Evolutionary conservation across 352 stramenopile genomes (phyloP).

Genomic region (Phytophthora pini): DNA sequence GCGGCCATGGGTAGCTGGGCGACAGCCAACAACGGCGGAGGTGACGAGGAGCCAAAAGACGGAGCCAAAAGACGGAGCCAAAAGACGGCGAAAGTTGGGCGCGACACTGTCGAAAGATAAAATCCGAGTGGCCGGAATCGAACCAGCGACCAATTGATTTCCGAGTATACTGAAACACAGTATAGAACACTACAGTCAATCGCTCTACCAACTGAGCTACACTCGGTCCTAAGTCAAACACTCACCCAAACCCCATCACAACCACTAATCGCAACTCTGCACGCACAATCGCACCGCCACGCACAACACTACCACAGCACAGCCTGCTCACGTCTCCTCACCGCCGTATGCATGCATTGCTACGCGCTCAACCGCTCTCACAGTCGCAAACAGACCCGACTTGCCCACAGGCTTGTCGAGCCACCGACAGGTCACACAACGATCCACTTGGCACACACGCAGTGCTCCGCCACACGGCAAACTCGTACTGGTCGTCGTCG

Average conservation of each 20-base stretch:
- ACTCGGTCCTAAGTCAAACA: not conserved
- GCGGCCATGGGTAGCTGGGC: no score
- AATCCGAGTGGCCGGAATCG: not conserved
- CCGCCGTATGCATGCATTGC: not conserved
- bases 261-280: not conserved
- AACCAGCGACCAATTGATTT: slow-evolving; percentile 1
- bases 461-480: not conserved
- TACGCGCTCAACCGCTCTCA: not conserved
- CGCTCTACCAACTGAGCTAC: not conserved
- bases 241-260: not conserved
- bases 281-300: not conserved
- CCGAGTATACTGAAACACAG: not conserved
- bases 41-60: not conserved
- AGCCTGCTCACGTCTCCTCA: not conserved
- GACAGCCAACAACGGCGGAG: not conserved
- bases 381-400: not conserved
- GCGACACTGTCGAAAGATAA: not conserved
- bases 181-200: slow-evolving; percentile 1
- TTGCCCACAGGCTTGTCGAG: not conserved
- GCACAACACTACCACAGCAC: not conserved
- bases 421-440: not conserved
- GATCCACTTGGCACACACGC: not conserved
- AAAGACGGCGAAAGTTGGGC: not conserved
- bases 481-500: no score
- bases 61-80: not conserved